A percentile compares a stretch with the other conserved stretches of the same genome.
phyloP scores from a whole-genome alignment of 352 stramenopile species.

The Saprolegnia parasitica region DNA sequence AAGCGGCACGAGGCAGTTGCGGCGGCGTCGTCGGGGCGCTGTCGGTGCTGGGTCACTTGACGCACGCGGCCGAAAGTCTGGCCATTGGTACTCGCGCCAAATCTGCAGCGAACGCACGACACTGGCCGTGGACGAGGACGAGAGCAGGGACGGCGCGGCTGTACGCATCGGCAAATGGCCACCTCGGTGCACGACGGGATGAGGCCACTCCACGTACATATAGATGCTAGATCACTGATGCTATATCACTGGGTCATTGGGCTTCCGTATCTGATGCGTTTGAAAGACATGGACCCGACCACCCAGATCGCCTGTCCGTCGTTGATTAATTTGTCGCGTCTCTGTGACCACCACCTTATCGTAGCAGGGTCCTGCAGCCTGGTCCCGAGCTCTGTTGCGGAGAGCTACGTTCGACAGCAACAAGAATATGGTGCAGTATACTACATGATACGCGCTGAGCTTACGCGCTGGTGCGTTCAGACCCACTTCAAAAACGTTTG shows the following conservation, averaged over 20 bases:
- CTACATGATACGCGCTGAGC: too few relatives aligned
- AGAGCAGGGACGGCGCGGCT: not conserved
- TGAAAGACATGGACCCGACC: not conserved
- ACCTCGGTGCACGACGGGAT: not conserved
- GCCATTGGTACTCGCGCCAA: conserved; percentile 5
- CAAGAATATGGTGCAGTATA: too few relatives aligned
- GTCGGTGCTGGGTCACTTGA: not conserved
- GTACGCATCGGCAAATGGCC: conserved; percentile 1
- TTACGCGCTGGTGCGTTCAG: too few relatives aligned
- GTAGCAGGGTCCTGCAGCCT: too few relatives aligned
- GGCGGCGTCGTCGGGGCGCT: not conserved
- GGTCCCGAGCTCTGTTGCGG: too few relatives aligned
- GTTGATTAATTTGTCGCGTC: not conserved
- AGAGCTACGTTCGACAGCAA: too few relatives aligned
- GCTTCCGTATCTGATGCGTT: not conserved
- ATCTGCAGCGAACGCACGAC: not conserved
- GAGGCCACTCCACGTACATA: too few relatives aligned
- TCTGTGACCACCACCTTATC: too few relatives aligned
- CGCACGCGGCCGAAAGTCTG: not conserved
- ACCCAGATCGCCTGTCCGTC: too few relatives aligned
- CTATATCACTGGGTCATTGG: too few relatives aligned
- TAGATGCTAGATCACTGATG: too few relatives aligned
- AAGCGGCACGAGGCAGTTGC: not conserved
- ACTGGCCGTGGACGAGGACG: conserved; percentile 3
- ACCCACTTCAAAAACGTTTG: too few relatives aligned